Evolutionary conservation across 345 rosid species (phyloP), one percentile per base, ranked within the genome.

Genomic region (Eucalyptus globulus): DNA sequence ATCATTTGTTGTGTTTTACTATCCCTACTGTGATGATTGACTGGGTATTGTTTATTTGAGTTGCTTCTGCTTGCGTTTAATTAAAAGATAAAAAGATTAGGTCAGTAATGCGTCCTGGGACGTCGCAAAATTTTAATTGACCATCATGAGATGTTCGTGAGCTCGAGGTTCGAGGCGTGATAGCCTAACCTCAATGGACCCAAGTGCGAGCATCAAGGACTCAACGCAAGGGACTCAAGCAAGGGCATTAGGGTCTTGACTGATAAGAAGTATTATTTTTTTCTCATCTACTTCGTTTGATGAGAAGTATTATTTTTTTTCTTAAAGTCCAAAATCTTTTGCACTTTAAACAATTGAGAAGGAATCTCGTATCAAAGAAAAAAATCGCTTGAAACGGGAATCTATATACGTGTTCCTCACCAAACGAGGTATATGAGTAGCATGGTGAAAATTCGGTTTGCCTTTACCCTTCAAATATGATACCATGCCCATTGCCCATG

Each of bases 21-120:
- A 50, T 50, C 53, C 53, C 19, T 15, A 0, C 19, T 6, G 8
- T 50, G 53, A 50, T 50, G 3, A 50, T 50, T 50, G 19, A 15
- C 8, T 15, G 53, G 7, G 53, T 50, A 7, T 50, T 50, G 19
- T 50, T 50, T 50, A 50, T 50, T 50, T 50, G 19, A 50, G 53
- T 50, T 50, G 7, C 19, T 50, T 50, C 0, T 0, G 53, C 53
- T 50, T 50, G 53, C 53, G 1, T 50, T 50, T 50, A 50, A 50
- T 15, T 15, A 15, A 50, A 50, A 50, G 8, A 50, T 50, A 50
- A 50, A 50, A 45, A 50, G 7, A 50, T 50, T 50, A 1, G 19
- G 19, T 50, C 3, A 6, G 0, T 15, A 50, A 50, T 50, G 19
- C 8, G 3, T 50, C 19, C 19, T 15, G 1, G 3, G 19, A 6